Base-by-base conservation (phyloP, 1,139 yeast genomes). In the Petasospora fabianii region DNA sequence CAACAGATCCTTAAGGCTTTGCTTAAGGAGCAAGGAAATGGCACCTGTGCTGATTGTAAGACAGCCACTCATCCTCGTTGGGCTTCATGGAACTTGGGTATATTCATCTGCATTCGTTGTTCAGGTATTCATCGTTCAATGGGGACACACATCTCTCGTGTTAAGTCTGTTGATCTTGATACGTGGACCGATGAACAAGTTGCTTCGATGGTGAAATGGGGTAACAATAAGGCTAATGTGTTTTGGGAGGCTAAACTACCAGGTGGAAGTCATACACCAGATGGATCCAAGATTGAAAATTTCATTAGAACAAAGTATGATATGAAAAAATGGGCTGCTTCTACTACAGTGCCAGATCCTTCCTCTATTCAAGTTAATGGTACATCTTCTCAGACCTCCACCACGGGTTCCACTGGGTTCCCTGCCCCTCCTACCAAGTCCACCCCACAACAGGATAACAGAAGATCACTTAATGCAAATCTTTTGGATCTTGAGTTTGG, bases 71-170 rank as follows among this genome's bases (percentile, higher is more conserved):
- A 90, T 62, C 98, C 98, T 13, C 71, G 98, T 40, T 92, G 98
- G 98, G 96, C 97, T 10, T 82, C 95, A 17, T 92, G 97, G 97
- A 87, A 82, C 53, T 64, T 92, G 43, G 98, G 98, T 22, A 78
- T 95, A 44, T 90, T 92, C 56, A 74, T 92, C 32, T 92, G 98
- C 62, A 92, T 92, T 45, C 68, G 82, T 51, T 92, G 98, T 64
- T 88, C 97, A 1, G 98, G 98, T 3, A 84, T 90, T 48, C 98
- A 92, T 60, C 73, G 97, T 59, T 78, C 94, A 41, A 80, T 92
- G 83, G 97, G 98, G 3, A 88, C 97, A 0, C 98, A 92, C 62
- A 86, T 90, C 36, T 79, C 87, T 13, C 71, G 81, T 54, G 95
- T 85, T 34, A 85, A 84, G 59, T 84, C 95, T 6, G 94, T 92